Evolutionary conservation across 441 rosid genomes (phyloP), one percentile per base, ranked within the genome.

Genomic region (Flueggea neowawraea): DNA sequence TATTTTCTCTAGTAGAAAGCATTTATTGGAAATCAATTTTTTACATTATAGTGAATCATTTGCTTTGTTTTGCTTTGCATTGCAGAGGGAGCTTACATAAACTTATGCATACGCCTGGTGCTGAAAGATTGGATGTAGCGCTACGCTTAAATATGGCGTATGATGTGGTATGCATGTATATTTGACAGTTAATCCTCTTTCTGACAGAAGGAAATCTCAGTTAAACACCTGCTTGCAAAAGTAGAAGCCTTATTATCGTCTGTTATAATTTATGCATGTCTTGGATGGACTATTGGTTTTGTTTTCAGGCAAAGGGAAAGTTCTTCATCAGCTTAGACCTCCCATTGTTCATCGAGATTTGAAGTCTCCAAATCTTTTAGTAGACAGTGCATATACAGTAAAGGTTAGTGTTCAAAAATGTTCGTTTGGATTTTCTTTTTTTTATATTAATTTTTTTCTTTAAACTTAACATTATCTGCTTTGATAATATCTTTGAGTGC

Each of bases 311-410:
- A 31, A 87, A 83, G 71, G 99, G 99, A 68, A 94, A 91, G 96
- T 91, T 77, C 99, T 94, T 70, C 99, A 94, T 75, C 84, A 73
- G 69, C 85, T 77, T 57, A 89, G 88, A 53, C 97, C 99, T 69
- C 97, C 99, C 10, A 85, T 94, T 60, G 95, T 94, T 63, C 99
- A 94, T 77, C 81, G 99, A 69, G 99, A 94, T 80, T 71, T 94
- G 69, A 94, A 94, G 77, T 91, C 99, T 71, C 94, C 94, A 39
- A 94, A 94, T 79, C 90, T 94, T 61, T 77, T 94, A 75, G 96
- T 94, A 63, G 96, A 91, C 77, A 87, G 80, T 69, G 82, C 84
- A 57, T 91, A 86, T 66, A 94, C 96, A 0, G 97, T 94, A 64
- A 94, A 94, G 95, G 95, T 83, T 61, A 66, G 71, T 43, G 8